Conservation (phyloP, 1,284 basidiomycete species). For the Athelia sp. region DNA sequence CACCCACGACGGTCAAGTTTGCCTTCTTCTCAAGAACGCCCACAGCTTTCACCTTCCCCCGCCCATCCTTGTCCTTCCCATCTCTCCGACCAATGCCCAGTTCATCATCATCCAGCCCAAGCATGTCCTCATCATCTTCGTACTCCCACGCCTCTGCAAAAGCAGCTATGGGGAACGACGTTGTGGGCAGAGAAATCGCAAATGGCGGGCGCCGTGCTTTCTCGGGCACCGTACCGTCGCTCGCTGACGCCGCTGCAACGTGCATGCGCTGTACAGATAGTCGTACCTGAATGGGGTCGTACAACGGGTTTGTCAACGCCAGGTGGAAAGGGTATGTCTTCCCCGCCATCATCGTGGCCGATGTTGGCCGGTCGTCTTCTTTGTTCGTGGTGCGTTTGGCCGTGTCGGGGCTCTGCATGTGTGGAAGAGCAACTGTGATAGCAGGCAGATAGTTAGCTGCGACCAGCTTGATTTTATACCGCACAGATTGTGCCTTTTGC, state of each 20-base stretch:
- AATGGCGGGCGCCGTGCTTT: slow-evolving; percentile 66
- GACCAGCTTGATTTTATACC: slow-evolving; percentile 96
- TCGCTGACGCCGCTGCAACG: slow-evolving; percentile 25
- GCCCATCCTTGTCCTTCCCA: slow-evolving; percentile 36
- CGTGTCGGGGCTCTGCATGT: slow-evolving; percentile 39
- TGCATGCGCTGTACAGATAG: slow-evolving; percentile 66
- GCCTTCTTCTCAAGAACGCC: slow-evolving; percentile 82
- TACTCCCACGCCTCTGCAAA: slow-evolving; percentile 96
- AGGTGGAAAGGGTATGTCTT: slow-evolving; percentile 84
- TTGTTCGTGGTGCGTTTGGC: slow-evolving; percentile 45
- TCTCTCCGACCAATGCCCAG: slow-evolving; percentile 32
- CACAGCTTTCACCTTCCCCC: slow-evolving; percentile 57
- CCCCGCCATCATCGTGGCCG: slow-evolving; percentile 59
- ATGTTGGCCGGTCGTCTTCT: slow-evolving; percentile 37
- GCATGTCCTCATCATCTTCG: slow-evolving; percentile 87
- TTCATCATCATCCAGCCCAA: slow-evolving; percentile 68
- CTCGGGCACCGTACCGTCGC: slow-evolving; percentile 34
- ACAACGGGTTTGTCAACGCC: slow-evolving; percentile 87
- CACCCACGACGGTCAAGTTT: slow-evolving; percentile 81
- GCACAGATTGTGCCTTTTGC: slow-evolving; percentile 88
- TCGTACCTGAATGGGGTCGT: slow-evolving; percentile 88
- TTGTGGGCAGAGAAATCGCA: slow-evolving; percentile 70
- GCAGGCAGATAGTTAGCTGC: slow-evolving; percentile 92
- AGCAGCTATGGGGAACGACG: slow-evolving; percentile 77
- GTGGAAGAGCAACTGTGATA: slow-evolving; percentile 72